A percentile compares a stretch with the other conserved stretches of the same genome.
Conservation (phyloP, 352 stramenopile genomes). For the Blastocystis sp. region DNA sequence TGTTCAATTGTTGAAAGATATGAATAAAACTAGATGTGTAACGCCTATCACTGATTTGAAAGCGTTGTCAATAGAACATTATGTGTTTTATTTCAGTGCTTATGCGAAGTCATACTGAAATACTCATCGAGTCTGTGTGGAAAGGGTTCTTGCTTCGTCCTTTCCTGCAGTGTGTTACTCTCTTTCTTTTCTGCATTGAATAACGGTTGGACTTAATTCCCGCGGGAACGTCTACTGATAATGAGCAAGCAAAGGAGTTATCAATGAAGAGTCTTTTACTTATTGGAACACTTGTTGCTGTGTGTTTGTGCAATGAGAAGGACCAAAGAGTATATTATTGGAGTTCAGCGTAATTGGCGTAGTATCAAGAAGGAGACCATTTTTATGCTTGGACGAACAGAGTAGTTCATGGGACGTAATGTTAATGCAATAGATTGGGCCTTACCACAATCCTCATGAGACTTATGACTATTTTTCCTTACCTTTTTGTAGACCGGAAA, state of each 20-base stretch:
- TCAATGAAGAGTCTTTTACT: neutral
- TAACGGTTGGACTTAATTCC: neutral
- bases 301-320: constrained; percentile 14
- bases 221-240: neutral
- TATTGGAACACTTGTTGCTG: neutral
- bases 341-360: neutral
- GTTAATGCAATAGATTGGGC: constrained; percentile 74
- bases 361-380: constrained; percentile 60
- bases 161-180: too few relatives aligned
- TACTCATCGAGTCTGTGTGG: too few relatives aligned
- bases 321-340: neutral
- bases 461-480: constrained; percentile 98
- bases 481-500: constrained; percentile 91
- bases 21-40: too few relatives aligned
- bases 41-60: too few relatives aligned
- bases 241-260: neutral
- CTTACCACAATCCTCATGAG: constrained; percentile 93
- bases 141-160: too few relatives aligned
- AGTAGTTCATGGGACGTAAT: neutral
- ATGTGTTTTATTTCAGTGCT: too few relatives aligned
- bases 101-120: too few relatives aligned
- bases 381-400: constrained; percentile 66
- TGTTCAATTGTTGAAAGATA: neutral
- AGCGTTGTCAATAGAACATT: too few relatives aligned
- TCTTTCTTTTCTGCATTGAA: neutral